Base-by-base conservation (phyloP, 1,284 basidiomycete species). In the Ganoderma sinense region DNA sequence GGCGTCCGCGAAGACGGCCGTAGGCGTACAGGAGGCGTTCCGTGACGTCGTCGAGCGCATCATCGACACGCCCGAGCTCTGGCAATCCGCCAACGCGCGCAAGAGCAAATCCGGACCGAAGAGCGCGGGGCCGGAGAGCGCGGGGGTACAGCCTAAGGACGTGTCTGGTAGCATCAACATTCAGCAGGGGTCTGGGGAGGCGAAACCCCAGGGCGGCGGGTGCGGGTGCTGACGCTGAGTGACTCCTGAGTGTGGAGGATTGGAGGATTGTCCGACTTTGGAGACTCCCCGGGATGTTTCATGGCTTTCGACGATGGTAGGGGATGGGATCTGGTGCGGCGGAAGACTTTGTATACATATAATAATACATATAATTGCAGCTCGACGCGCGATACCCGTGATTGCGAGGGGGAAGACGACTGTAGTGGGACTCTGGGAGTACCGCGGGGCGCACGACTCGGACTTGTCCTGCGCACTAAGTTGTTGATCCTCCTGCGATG, bases 1-100 rank as follows among this genome's bases (percentile, higher is more conserved):
- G 83, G 88, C 91, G 3, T 93, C 93, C 0, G 96, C 96, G 0
- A 97, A 98, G 89, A 97, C 94, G 0, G 87, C 91, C 14, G 84
- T 93, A 0, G 92, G 93, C 14, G 96, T 97, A 2, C 85, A 86
- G 41, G 92, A 95, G 63, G 89, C 92, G 1, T 97, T 98, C 79
- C 86, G 89, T 69, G 91, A 93, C 68, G 88, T 97, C 7, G 95
- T 97, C 14, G 87, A 88, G 76, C 86, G 87, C 81, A 78, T 91
- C 69, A 68, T 92, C 55, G 89, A 91, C 60, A 91, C 91, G 0
- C 90, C 90, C 0, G 91, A 91, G 78, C 80, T 94, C 48, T 92
- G 91, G 91, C 86, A 83, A 33, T 77, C 83, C 33, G 59, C 60
- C 43, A 68, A 31, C 40, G 59, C 62, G 65, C 71, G 62, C 61